phyloP scores from a whole-genome alignment of 495 filamentous ascomycete species.

The Hyaloscypha hepaticicola region DNA sequence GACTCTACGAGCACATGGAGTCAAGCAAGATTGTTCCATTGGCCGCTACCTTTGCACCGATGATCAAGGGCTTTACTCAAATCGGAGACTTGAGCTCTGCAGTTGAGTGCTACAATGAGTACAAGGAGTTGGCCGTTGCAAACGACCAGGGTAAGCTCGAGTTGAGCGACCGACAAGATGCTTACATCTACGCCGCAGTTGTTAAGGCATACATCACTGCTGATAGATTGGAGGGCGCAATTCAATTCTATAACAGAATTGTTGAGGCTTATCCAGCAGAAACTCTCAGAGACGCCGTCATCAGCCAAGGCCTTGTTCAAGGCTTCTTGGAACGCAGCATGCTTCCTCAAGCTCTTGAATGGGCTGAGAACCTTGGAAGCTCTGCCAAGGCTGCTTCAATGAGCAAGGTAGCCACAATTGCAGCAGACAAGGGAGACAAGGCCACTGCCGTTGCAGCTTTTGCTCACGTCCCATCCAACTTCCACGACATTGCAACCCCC shows the following conservation, averaged over 20 bases:
- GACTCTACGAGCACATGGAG: slow-evolving; percentile 89
- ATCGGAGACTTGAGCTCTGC: slow-evolving; percentile 79
- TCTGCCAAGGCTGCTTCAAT: slow-evolving; percentile 37
- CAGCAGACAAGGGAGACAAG: slow-evolving; percentile 78
- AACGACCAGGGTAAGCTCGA: slow-evolving; percentile 72
- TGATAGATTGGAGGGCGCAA: slow-evolving; percentile 72
- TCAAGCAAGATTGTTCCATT: slow-evolving; percentile 65
- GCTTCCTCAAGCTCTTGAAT: slow-evolving; percentile 63
- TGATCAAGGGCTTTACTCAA: slow-evolving; percentile 89
- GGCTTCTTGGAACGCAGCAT: slow-evolving; percentile 62
- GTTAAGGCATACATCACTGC: slow-evolving; percentile 83
- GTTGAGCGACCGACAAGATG: slow-evolving; percentile 73
- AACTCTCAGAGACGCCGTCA: slow-evolving; percentile 65
- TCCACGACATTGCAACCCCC: slow-evolving; percentile 53
- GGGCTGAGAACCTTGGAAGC: slow-evolving; percentile 53
- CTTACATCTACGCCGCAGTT: slow-evolving; percentile 81
- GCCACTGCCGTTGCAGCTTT: slow-evolving; percentile 69
- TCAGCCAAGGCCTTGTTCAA: slow-evolving; percentile 71
- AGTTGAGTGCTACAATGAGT: slow-evolving; percentile 95
- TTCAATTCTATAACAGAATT: slow-evolving; percentile 81
- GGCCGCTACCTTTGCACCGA: slow-evolving; percentile 78
- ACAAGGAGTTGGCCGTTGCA: slow-evolving; percentile 77
- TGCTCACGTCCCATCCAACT: slow-evolving; percentile 48
- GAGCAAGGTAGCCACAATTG: slow-evolving; percentile 49
- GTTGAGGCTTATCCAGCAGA: slow-evolving; percentile 56